Conservation (phyloP, 169 alveolate species). For the Plasmodium cynomolgi region DNA sequence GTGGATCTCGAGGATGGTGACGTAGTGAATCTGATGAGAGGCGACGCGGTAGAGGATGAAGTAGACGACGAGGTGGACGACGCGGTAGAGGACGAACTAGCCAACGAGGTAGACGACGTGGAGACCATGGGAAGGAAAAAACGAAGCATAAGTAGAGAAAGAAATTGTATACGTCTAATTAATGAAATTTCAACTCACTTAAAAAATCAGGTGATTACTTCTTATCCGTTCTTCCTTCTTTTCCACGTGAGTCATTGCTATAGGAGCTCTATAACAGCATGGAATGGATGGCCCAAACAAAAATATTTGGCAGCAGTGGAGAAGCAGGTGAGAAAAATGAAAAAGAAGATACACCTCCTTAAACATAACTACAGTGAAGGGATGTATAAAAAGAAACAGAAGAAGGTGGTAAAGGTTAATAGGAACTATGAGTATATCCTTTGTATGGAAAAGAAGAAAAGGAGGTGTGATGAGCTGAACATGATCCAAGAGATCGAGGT, state of each 20-base stretch:
- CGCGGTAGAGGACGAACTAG: no score
- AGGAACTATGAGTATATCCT: slow-evolving; percentile 31
- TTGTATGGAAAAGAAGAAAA: neutral
- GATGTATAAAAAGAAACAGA: neutral
- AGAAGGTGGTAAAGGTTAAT: slow-evolving; percentile 5
- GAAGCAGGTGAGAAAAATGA: neutral
- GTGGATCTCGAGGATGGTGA: no score
- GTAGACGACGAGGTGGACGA: no score
- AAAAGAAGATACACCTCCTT: neutral
- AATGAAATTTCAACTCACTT: neutral
- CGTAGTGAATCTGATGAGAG: no score
- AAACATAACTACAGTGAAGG: slow-evolving; percentile 6
- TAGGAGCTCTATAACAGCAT: slow-evolving; percentile 26
- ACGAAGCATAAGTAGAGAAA: neutral
- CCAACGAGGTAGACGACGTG: neutral
- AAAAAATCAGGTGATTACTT: neutral
- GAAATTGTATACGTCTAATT: neutral
- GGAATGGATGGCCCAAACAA: slow-evolving; percentile 46
- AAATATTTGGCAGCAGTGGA: neutral
- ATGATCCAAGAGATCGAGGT: slow-evolving; percentile 3
- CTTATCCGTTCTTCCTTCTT: slow-evolving; percentile 30
- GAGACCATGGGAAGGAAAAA: neutral
- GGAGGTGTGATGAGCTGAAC: neutral
- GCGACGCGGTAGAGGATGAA: no score
- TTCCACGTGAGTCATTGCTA: slow-evolving; percentile 25